Percentiles rank a stretch among this genome's conserved stretches.
These are phyloP conservation scores for Nigrospora oryzae DNA, from an alignment of 2,329 filamentous ascomycete species.

Conservation along the genomic window DNA sequence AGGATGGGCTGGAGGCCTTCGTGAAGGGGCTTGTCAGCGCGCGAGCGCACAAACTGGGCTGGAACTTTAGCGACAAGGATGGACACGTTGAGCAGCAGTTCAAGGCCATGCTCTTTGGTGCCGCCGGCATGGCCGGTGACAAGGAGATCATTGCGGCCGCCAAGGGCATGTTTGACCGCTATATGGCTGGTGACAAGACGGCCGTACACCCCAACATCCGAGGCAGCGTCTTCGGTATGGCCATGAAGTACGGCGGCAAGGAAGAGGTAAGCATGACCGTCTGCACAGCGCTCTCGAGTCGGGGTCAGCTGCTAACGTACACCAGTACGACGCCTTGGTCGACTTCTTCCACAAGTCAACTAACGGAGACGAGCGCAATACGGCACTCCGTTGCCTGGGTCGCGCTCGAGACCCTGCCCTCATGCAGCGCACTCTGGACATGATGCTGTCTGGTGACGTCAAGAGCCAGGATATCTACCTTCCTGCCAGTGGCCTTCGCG, in stretches of 20 bases:
- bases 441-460: slow-evolving; percentile 72
- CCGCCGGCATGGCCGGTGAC: slow-evolving; percentile 74
- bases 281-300: neutral
- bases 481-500: slow-evolving; percentile 70
- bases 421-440: slow-evolving; percentile 69
- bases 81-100: slow-evolving; percentile 90
- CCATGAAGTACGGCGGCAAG: slow-evolving; percentile 73
- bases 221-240: slow-evolving; percentile 77
- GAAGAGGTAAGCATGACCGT: slow-evolving; percentile 52
- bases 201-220: slow-evolving; percentile 91
- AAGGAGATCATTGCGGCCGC: slow-evolving; percentile 69
- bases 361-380: slow-evolving; percentile 85
- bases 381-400: slow-evolving; percentile 75
- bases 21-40: slow-evolving; percentile 67
- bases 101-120: slow-evolving; percentile 84
- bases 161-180: slow-evolving; percentile 85
- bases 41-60: slow-evolving; percentile 81
- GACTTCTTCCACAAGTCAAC: slow-evolving; percentile 67
- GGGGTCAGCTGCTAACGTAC: neutral
- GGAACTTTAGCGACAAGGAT: slow-evolving; percentile 77
- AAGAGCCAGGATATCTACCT: slow-evolving; percentile 95
- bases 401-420: slow-evolving; percentile 69
- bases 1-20: slow-evolving; percentile 74
- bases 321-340: slow-evolving; percentile 65
- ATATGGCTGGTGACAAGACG: slow-evolving; percentile 65